Evolutionary conservation across 352 stramenopile genomes (phyloP).

Genomic region (Poterioochromonas sp.): DNA sequence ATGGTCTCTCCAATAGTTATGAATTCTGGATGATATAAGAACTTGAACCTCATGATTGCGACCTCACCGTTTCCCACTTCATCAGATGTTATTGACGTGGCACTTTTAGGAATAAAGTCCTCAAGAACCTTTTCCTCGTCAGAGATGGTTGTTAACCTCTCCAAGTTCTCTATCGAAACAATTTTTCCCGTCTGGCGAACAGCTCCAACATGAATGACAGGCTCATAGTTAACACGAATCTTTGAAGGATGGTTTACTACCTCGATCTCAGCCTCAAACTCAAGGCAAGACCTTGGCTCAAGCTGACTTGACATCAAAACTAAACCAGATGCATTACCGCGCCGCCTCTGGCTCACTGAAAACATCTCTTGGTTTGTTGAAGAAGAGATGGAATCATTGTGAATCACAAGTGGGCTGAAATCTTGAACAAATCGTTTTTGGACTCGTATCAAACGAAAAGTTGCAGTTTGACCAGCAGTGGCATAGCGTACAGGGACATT

Average conservation of each 20-base stretch:
- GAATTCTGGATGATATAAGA: neutral
- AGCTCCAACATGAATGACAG: neutral
- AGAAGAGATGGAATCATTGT: neutral
- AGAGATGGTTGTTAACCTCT: neutral
- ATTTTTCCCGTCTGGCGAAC: neutral
- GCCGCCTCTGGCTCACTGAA: neutral
- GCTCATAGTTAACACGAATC: neutral
- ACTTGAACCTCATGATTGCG: neutral
- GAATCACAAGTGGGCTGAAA: neutral
- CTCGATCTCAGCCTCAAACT: conserved; percentile 5
- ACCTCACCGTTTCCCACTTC: neutral
- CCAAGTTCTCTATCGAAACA: neutral
- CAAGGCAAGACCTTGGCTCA: neutral
- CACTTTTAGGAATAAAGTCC: neutral
- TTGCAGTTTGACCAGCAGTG: neutral
- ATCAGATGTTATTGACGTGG: neutral
- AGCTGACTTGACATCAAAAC: neutral
- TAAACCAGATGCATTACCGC: neutral
- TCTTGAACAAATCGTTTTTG: neutral
- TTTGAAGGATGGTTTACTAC: neutral
- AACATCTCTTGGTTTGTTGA: neutral
- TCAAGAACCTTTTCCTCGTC: neutral
- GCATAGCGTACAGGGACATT: conserved; percentile 1
- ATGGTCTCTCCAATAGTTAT: neutral
- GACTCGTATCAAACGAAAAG: neutral